Conservation (phyloP, 305 asterid species). For the Solanum hybrid region DNA sequence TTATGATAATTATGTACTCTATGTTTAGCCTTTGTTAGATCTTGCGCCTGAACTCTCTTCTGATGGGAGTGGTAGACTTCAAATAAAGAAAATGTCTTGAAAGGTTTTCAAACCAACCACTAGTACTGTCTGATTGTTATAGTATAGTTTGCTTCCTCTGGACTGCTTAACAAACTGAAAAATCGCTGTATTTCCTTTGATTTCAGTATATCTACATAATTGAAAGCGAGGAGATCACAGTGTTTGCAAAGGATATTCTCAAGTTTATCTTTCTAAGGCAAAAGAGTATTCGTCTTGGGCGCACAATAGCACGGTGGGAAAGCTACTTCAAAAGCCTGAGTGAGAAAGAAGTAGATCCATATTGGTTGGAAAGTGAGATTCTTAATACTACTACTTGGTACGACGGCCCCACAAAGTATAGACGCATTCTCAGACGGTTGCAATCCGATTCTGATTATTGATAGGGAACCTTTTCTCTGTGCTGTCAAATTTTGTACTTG, state of each 20-base stretch:
- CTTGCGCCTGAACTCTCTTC: not conserved
- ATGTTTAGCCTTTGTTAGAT: not conserved
- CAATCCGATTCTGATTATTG: not conserved
- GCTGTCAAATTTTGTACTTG: not conserved
- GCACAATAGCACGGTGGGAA: constrained; percentile 30
- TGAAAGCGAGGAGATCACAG: constrained; percentile 49
- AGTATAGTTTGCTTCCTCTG: not conserved
- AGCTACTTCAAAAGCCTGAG: constrained; percentile 23
- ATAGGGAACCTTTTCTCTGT: not conserved
- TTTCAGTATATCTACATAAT: constrained; percentile 65
- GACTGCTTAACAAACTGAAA: not conserved
- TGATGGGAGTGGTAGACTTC: not conserved
- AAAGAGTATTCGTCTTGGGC: constrained; percentile 50
- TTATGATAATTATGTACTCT: not conserved
- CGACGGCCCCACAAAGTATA: constrained; percentile 50
- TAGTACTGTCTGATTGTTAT: not conserved
- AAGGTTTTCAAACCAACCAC: not conserved
- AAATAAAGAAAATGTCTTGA: not conserved
- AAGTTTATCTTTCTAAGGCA: constrained; percentile 39
- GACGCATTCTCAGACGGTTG: constrained; percentile 7
- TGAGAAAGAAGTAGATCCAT: constrained; percentile 31
- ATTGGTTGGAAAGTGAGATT: constrained; percentile 51
- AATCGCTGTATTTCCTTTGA: not conserved
- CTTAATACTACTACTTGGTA: constrained; percentile 45
- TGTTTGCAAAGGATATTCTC: constrained; percentile 37